Evolutionary conservation across 257 asterid species (phyloP), one percentile per base, ranked within the genome.

Genomic region (Ilex aquifolium): DNA sequence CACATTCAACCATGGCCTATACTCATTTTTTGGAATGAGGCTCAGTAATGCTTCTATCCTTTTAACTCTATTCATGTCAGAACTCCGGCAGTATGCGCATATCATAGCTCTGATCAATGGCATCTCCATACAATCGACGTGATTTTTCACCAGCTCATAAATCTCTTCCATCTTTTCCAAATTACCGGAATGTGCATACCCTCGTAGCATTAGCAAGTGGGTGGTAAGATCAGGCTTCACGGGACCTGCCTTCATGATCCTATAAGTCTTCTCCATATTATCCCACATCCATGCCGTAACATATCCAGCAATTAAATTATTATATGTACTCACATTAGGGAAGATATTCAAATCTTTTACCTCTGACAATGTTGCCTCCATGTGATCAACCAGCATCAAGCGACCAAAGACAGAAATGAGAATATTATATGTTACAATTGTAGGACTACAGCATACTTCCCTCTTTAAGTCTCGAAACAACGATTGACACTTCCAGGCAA

Each of bases 211-310:
- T 69, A 90, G 79, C 32, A 85, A 76, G 68, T 79, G 72, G 64
- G 90, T 81, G 46, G 58, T 31, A 32, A 67, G 50, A 66, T 82
- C 56, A 27, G 99, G 96, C 64, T 69, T 66, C 31, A 79, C 40
- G 7, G 64, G 71, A 59, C 84, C 78, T 13, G 77, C 79, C 73
- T 79, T 74, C 95, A 93, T 79, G 17, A 67, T 31, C 55, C 40
- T 58, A 71, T 77, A 89, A 13, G 88, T 76, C 70, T 78, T 80
- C 69, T 89, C 99, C 95, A 92, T 75, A 59, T 75, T 70, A 56
- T 81, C 83, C 94, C 99, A 93, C 86, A 66, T 90, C 95, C 96
- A 90, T 10, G 95, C 95, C 17, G 92, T 84, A 39, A 93, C 65
- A 77, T 93, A 87, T 53, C 99, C 96, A 56, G 83, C 74, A 50